Evolutionary conservation across 176 grass and related monocot species (phyloP), one percentile per base, ranked within the genome.

Genomic region (Themeda triandra): DNA sequence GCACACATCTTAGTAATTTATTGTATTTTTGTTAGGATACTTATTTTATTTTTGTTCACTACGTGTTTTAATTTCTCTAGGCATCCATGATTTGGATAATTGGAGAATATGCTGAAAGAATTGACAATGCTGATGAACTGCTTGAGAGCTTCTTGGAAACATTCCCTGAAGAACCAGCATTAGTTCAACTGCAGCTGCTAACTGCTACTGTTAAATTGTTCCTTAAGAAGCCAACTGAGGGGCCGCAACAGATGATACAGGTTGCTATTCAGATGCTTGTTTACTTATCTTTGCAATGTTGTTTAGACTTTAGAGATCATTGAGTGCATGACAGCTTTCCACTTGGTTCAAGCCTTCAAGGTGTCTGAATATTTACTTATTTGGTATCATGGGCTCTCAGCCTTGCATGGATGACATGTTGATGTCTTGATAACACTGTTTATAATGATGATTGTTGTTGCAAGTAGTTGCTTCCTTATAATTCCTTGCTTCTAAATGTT

Each of bases 61-160:
- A 66, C 13, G 23, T 82, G 35, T 56, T 77, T 54, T 69, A 41
- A 78, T 79, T 83, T 85, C 15, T 51, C 15, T 79, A 99, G 96
- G 96, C 96, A 73, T 99, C 96, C 72, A 99, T 99, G 96, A 99
- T 99, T 63, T 99, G 96, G 96, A 99, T 99, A 87, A 99, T 96
- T 85, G 96, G 96, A 75, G 93, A 99, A 92, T 95, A 99, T 92
- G 96, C 93, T 19, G 96, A 96, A 93, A 96, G 93, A 89, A 96
- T 99, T 84, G 96, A 99, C 73, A 99, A 99, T 94, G 96, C 96
- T 80, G 96, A 99, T 59, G 96, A 99, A 78, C 93, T 96, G 32
- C 93, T 99, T 33, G 96, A 99, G 86, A 99, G 93, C 88, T 99
- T 96, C 91, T 84, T 96, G 72, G 96, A 99, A 84, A 92, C 88